Percentiles rank a stretch among this genome's conserved stretches.
Conservation (phyloP, 768 basidiomycete genomes). For the Saitozyma podzolica region DNA sequence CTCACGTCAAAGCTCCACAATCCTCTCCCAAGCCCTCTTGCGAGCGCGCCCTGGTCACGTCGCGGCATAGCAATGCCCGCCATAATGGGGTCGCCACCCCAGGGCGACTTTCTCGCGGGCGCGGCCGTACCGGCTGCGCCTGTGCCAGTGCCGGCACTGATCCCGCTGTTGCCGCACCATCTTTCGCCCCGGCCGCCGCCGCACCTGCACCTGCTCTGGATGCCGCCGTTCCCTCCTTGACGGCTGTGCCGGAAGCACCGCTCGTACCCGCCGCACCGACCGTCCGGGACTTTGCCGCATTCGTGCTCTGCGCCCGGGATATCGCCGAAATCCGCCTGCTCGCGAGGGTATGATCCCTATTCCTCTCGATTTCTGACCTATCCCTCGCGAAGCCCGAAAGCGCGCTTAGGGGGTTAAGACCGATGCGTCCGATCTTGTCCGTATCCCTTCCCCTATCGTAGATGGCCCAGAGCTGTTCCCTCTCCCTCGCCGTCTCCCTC, state of each 20-base stretch:
- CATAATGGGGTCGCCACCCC: conserved; percentile 37
- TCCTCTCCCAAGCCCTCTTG: conserved; percentile 25
- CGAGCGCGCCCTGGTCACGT: conserved; percentile 18
- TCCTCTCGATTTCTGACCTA: conserved; percentile 36
- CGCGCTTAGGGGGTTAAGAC: too few species aligned
- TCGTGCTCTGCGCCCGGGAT: conserved; percentile 15
- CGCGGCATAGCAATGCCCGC: conserved; percentile 36
- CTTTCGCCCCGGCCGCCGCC: background rate
- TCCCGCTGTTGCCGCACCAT: too few species aligned
- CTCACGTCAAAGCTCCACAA: conserved; percentile 35
- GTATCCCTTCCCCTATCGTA: background rate
- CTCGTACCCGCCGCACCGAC: background rate
- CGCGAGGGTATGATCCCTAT: conserved; percentile 41
- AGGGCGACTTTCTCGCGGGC: conserved; percentile 3
- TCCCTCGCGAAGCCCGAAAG: background rate
- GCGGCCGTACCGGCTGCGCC: background rate
- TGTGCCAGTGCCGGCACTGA: background rate
- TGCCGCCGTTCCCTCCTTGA: background rate
- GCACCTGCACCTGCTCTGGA: background rate
- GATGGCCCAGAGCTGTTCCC: conserved; percentile 4
- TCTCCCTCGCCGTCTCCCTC: conserved; percentile 11
- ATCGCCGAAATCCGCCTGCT: conserved; percentile 34
- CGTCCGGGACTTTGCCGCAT: background rate
- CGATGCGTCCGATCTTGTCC: too few species aligned
- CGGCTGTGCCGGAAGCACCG: background rate